Conservation (phyloP, 2,329 filamentous ascomycete genomes). For the Apiospora aurea region DNA sequence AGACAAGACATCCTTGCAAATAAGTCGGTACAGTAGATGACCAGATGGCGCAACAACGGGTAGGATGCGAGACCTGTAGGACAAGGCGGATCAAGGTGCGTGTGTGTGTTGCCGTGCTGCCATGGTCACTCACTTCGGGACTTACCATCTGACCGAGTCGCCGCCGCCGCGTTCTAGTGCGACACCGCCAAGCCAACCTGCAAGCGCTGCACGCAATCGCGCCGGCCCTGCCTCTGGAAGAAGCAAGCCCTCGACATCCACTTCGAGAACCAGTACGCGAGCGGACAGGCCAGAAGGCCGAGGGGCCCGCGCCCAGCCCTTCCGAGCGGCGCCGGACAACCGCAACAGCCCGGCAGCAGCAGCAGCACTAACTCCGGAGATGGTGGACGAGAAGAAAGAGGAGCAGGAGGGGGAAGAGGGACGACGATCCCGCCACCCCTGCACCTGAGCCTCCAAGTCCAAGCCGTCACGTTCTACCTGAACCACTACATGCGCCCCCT, state of each 20-base stretch:
- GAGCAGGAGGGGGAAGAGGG: not conserved
- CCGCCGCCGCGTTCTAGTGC: not conserved
- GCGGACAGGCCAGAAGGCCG: not conserved
- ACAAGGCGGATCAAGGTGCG: conserved; percentile 1
- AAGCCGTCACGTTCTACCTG: conserved; percentile 7
- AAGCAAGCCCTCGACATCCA: not conserved
- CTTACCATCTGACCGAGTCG: not conserved
- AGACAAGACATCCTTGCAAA: not conserved
- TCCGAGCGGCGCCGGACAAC: not conserved
- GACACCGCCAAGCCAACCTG: conserved; percentile 1
- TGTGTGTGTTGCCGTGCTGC: too few relatives aligned
- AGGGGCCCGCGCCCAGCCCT: not conserved
- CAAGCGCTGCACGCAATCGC: conserved; percentile 2
- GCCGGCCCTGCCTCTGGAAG: not conserved
- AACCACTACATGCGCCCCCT: not conserved
- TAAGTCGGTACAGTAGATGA: too few relatives aligned
- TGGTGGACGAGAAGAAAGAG: too few relatives aligned
- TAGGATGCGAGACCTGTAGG: conserved; percentile 2
- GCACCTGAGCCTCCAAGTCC: not conserved
- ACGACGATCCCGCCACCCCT: not conserved
- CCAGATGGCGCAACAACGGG: not conserved
- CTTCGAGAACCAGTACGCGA: not conserved
- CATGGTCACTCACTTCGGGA: not conserved
- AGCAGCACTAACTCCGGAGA: too few relatives aligned
- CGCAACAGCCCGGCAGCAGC: not conserved